Evolutionary conservation across 306 rosid species (phyloP).

Genomic region (Abrus precatorius): DNA sequence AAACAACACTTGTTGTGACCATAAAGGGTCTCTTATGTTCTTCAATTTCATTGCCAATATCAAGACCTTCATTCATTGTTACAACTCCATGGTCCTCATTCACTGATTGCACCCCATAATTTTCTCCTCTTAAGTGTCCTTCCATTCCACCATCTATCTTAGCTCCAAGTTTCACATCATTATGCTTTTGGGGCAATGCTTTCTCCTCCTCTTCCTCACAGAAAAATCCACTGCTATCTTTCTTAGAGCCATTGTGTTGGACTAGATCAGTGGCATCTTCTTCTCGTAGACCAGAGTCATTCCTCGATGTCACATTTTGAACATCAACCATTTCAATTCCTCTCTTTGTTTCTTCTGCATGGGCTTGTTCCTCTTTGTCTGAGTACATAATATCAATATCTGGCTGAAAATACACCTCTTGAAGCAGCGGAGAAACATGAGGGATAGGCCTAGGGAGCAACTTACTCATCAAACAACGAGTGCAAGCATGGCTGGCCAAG

Average conservation of each 20-base stretch:
- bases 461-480: slow-evolving; percentile 67
- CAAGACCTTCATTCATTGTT: slow-evolving; percentile 46
- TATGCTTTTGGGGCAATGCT: not conserved
- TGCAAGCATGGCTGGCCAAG: slow-evolving; percentile 69
- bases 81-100: slow-evolving; percentile 24
- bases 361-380: slow-evolving; percentile 33
- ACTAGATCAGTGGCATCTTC: not conserved
- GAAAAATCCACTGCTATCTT: slow-evolving; percentile 14
- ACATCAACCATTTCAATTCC: slow-evolving; percentile 43
- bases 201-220: slow-evolving; percentile 38
- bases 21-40: slow-evolving; percentile 42
- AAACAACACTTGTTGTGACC: slow-evolving; percentile 30
- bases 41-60: slow-evolving; percentile 23
- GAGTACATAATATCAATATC: slow-evolving; percentile 1
- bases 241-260: slow-evolving; percentile 21
- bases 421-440: not conserved
- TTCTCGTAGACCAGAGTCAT: not conserved
- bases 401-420: slow-evolving; percentile 32
- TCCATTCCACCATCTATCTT: slow-evolving; percentile 34
- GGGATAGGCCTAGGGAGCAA: slow-evolving; percentile 63
- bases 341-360: slow-evolving; percentile 31
- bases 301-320: not conserved
- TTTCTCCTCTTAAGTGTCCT: slow-evolving; percentile 28
- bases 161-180: slow-evolving; percentile 19
- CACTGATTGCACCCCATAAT: slow-evolving; percentile 23